These are phyloP conservation scores for Nothophaeocryptopus gaeumannii DNA, from an alignment of 2,329 filamentous ascomycete species.

Conservation along the genomic window DNA sequence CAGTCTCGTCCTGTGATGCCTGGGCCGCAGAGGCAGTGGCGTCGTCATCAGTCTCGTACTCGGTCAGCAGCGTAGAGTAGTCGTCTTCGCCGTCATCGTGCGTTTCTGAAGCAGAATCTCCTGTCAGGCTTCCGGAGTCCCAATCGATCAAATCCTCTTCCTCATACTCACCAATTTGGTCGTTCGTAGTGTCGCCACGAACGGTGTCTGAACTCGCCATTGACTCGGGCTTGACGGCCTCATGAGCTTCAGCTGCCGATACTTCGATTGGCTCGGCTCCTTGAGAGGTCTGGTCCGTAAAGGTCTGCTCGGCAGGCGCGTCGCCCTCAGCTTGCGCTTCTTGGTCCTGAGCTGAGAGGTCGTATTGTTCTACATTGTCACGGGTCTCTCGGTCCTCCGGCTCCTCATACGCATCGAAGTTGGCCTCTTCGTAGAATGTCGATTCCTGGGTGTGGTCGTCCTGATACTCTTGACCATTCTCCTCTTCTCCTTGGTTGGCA, in stretches of 20 bases:
- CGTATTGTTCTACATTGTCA: conserved; percentile 13
- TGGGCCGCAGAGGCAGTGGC: conserved; percentile 1
- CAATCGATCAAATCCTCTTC: conserved; percentile 26
- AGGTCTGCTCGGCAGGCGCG: not conserved
- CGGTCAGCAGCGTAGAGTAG: conserved; percentile 16
- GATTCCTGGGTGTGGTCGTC: conserved; percentile 1
- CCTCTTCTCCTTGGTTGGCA: conserved; percentile 10
- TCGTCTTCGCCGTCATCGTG: conserved; percentile 22
- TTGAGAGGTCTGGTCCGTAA: not conserved
- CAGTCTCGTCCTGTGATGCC: conserved; percentile 1
- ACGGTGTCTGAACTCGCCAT: conserved; percentile 26
- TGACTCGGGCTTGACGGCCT: conserved; percentile 17
- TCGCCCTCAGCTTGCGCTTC: conserved; percentile 10
- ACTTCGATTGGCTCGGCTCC: conserved; percentile 7
- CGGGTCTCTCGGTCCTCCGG: conserved; percentile 15
- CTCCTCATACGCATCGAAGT: conserved; percentile 14
- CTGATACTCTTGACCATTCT: conserved; percentile 8
- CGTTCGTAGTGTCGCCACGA: conserved; percentile 23
- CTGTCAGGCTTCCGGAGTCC: conserved; percentile 28
- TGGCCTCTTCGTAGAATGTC: conserved; percentile 7
- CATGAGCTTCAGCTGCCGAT: conserved; percentile 5
- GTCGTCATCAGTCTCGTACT: conserved; percentile 7
- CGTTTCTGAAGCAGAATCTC: conserved; percentile 20
- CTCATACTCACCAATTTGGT: conserved; percentile 29
- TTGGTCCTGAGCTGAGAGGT: conserved; percentile 2